Evolutionary conservation across 2,329 filamentous ascomycete genomes (phyloP), one percentile per base, ranked within the genome.

Genomic region (Colletotrichum destructivum): DNA sequence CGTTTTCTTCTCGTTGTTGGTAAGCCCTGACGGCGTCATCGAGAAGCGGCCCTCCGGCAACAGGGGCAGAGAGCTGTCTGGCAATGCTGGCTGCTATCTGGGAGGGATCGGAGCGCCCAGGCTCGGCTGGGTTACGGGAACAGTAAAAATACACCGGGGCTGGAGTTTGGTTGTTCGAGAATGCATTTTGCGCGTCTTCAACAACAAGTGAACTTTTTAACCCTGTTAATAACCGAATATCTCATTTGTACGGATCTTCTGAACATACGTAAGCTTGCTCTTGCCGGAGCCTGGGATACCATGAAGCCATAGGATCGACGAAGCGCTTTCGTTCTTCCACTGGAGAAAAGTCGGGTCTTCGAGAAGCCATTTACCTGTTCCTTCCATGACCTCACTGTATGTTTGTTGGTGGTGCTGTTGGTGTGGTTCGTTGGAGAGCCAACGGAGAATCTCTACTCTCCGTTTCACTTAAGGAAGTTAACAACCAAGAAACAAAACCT

Each of bases 261-360:
- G 0, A n/a, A 62, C 56, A 12, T 73, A 73, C 61, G 46, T 51
- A 15, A 73, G 61, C 49, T 79, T 80, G 71, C 74, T 82, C 69
- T 82, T 80, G 3, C 79, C 76, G 61, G 76, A 79, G 26, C 79
- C 79, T 26, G 75, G 76, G 64, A 78, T 79, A 4, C 80, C 78
- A 74, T 80, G 76, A 11, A 82, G 76, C 79, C 77, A 81, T 38
- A 82, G 71, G 16, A 81, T 77, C 6, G 77, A 78, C 16, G 75
- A 81, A n/a, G 64, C 71, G 71, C 77, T 79, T 23, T 75, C 69
- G 35, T 77, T 44, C 13, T 62, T 62, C 47, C 35, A 62, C 11
- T 40, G 4, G 4, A 52, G 35, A 21, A 54, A 62, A 2, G 21
- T 44, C 9, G 6, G 31, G 9, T 62, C 47, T 6, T 54, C 0